A percentile compares a stretch with the other conserved stretches of the same genome.
Conservation (phyloP, 2,329 filamentous ascomycete species). For the Drechmeria coniospora region DNA sequence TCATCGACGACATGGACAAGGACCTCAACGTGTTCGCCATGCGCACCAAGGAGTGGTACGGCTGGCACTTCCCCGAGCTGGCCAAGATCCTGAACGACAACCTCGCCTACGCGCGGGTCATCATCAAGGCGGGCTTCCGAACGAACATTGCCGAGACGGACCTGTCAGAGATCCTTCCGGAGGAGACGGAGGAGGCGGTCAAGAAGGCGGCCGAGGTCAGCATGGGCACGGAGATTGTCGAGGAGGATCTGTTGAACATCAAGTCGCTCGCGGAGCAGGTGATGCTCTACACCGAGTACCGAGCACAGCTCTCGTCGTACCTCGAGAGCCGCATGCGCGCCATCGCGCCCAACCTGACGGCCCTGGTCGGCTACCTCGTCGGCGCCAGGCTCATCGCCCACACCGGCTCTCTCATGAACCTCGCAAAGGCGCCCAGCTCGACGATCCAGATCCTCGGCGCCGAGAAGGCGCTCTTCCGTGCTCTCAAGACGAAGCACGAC, state of each 20-base stretch:
- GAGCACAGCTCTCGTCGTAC: conserved; percentile 75
- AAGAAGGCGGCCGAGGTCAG: conserved; percentile 92
- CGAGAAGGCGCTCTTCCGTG: conserved; percentile 96
- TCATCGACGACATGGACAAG: conserved; percentile 94
- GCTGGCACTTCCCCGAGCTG: conserved; percentile 98
- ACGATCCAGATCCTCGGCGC: conserved; percentile 97
- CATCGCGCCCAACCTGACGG: conserved; percentile 89
- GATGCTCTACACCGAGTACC: conserved; percentile 80
- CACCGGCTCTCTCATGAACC: conserved; percentile 81
- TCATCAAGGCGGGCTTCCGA: conserved; percentile 79
- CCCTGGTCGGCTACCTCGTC: conserved; percentile 83
- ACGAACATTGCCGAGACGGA: conserved; percentile 62
- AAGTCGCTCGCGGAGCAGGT: conserved; percentile 85
- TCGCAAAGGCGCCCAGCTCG: conserved; percentile 87
- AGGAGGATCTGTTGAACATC: conserved; percentile 87
- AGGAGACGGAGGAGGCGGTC: conserved; percentile 82
- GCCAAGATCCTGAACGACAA: conserved; percentile 97
- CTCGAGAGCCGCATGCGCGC: conserved; percentile 88
- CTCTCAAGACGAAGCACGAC: conserved; percentile 97
- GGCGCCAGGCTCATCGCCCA: conserved; percentile 91
- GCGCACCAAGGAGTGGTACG: conserved; percentile 99
- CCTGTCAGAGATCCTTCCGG: conserved; percentile 79
- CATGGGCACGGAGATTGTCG: conserved; percentile 95
- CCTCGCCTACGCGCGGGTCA: conserved; percentile 77
- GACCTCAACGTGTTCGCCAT: conserved; percentile 98